Base-by-base conservation (phyloP, 2,329 filamentous ascomycete species). In the Cladosporium austrohemisphaericum region DNA sequence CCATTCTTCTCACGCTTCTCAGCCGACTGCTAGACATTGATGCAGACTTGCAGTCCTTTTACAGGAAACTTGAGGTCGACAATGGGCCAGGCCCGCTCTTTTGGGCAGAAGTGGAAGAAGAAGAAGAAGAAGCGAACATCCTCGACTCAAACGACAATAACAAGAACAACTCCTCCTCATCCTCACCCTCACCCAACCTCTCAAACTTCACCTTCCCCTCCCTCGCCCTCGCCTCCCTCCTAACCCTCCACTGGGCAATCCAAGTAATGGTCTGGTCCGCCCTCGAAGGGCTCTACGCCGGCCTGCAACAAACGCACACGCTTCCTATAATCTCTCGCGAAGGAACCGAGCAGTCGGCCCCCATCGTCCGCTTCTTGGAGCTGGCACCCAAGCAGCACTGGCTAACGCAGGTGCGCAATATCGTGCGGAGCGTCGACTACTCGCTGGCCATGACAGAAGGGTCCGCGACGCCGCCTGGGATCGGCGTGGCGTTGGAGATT, bases 21-120 rank as follows among this genome's bases (percentile, higher is more conserved):
- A 46, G 43, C 11, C 32, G 43, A 9, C 32, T 46, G 31, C 43
- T 46, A 1, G 43, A 46, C 32, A 46, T 46, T 13, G 43, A 46
- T 16, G 31, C 9, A 18, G 43, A 46, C n/a, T 11, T 46, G 1
- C 14, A 25, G 9, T n/a, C 13, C 22, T 43, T 32, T 18, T 32
- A 16, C 13, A 10, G 10, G 8, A 4, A 8, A 5, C 19, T 43
- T n/a, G n/a, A n/a, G 10, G 26, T 22, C 2, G 5, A 6, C 6
- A 22, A 9, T n/a, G 3, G n/a, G 14, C 11, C 13, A 9, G 18
- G 18, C 4, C 26, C 19, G 1, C 23, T 46, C 1, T 46, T 19
- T 23, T 35, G 31, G 31, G 43, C 5, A 31, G 11, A 5, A 5
- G 29, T n/a, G 29, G 29, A 31, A 31, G 29, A 11, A 28, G 25